These are phyloP conservation scores for Saccharomycopsis crataegensis DNA, from an alignment of 1,139 yeast species.

Conservation along the genomic window DNA sequence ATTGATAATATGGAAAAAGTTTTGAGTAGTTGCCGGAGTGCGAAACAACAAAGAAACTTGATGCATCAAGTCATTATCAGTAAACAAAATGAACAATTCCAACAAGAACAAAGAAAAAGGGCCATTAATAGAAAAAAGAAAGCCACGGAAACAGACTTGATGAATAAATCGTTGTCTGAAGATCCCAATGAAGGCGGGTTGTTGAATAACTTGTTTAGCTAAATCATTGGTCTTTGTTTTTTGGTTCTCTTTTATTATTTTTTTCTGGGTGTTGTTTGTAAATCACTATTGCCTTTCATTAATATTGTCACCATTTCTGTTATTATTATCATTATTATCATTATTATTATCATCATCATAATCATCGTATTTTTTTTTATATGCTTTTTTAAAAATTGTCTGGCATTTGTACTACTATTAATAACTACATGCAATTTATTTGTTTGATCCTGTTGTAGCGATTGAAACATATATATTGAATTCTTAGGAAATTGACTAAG, in stretches of 20 bases:
- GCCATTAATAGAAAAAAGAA: slow-evolving; percentile 33
- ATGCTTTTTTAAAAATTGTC: neutral
- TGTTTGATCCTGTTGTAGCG: too few species aligned
- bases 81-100: slow-evolving; percentile 33
- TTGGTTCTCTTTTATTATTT: slow-evolving; percentile 50
- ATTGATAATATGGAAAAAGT: slow-evolving; percentile 46
- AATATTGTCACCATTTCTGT: neutral
- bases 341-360: neutral
- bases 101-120: slow-evolving; percentile 31
- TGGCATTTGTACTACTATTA: too few species aligned
- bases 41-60: slow-evolving; percentile 69
- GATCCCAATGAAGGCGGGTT: slow-evolving; percentile 26
- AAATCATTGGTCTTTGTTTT: slow-evolving; percentile 15
- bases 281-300: neutral
- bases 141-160: slow-evolving; percentile 46
- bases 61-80: slow-evolving; percentile 55
- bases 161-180: slow-evolving; percentile 61
- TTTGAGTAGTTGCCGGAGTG: slow-evolving; percentile 51
- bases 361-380: neutral
- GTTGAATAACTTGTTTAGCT: neutral
- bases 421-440: too few species aligned
- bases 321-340: neutral
- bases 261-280: neutral
- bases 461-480: too few species aligned
- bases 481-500: too few species aligned